Base-by-base conservation (phyloP, 805 yeast genomes). In the Suhomyces vadensis region DNA sequence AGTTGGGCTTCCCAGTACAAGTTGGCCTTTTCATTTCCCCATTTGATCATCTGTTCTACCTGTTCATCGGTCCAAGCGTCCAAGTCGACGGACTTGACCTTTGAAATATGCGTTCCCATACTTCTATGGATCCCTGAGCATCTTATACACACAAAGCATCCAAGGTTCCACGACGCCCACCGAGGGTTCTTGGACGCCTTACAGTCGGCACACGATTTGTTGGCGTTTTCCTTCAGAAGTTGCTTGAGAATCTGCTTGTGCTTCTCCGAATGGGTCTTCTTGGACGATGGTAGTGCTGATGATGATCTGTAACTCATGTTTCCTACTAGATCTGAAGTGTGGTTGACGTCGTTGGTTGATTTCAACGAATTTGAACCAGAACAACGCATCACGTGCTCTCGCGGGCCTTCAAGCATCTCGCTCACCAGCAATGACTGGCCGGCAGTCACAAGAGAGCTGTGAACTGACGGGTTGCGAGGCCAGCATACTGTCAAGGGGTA, bases 41-140 rank as follows among this genome's bases (percentile, higher is more conserved):
- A 87, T 54, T 78, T 71, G 23, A 88, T 82, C 85, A 94, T 82
- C 49, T 79, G 80, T 48, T 77, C 82, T 23, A 89, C 79, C 63
- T 94, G 97, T 57, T 87, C 96, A 55, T 90, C 96, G 5, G 94
- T 87, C 99, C 99, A 92, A 1, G 95, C 85, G 61, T 92, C 98
- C 57, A 92, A 74, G 67, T 94, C 98, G 29, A 92, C 95, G 5
- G 95, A 85, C 60, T 94, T 88, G 40, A 94, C 98, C 58, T 88
- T 78, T 22, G 95, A 84, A 37, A 92, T 89, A 66, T 92, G 99
- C 0, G 97, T 91, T 1, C 99, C 98, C 84, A 92, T 82, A 41
- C 92, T 81, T 60, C 98, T 76, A 63, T 92, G 99, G 50, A 92
- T 86, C 1, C 99, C 99, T 1, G 97, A 91, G 65, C 99, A 92